A percentile compares a stretch with the other conserved stretches of the same genome.
Conservation (phyloP, 2,329 filamentous ascomycete species). For the Xylariaceae sp. region DNA sequence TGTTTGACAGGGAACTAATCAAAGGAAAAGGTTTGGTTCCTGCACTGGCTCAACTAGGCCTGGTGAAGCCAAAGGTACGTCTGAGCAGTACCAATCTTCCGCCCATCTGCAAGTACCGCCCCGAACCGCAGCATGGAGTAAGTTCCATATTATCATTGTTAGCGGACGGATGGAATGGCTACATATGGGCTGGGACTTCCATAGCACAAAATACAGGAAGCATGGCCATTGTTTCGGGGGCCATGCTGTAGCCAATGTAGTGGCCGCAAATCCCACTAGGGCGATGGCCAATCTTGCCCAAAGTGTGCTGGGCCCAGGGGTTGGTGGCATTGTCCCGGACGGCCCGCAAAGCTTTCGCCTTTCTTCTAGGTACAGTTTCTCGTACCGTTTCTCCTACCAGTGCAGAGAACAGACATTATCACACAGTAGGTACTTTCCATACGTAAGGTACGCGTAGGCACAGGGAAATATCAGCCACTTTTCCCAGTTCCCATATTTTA, state of each 20-base stretch:
- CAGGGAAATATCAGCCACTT: conserved; percentile 8
- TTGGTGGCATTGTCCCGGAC: background rate
- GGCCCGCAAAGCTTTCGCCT: conserved; percentile 1
- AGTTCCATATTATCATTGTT: conserved; percentile 14
- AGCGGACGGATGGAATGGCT: conserved; percentile 17
- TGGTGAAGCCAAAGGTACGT: conserved; percentile 7
- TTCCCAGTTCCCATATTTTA: no score
- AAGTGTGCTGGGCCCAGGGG: background rate
- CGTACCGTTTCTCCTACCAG: conserved; percentile 6
- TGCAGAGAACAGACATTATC: background rate
- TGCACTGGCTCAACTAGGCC: background rate
- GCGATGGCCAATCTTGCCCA: background rate
- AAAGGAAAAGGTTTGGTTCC: conserved; percentile 1
- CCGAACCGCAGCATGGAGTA: background rate
- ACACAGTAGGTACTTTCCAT: conserved; percentile 14
- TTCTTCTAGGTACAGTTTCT: conserved; percentile 6
- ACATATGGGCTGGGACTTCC: conserved; percentile 8
- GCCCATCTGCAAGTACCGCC: conserved; percentile 16
- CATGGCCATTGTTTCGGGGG: background rate
- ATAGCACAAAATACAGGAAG: background rate
- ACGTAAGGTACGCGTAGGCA: no score
- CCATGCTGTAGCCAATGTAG: background rate
- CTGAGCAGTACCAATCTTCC: background rate
- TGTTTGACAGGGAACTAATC: background rate
- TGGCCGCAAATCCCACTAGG: conserved; percentile 12